Evolutionary conservation across 129 eudicot genomes (phyloP), one percentile per base, ranked within the genome.

Genomic region (Oenanthe sinensis): DNA sequence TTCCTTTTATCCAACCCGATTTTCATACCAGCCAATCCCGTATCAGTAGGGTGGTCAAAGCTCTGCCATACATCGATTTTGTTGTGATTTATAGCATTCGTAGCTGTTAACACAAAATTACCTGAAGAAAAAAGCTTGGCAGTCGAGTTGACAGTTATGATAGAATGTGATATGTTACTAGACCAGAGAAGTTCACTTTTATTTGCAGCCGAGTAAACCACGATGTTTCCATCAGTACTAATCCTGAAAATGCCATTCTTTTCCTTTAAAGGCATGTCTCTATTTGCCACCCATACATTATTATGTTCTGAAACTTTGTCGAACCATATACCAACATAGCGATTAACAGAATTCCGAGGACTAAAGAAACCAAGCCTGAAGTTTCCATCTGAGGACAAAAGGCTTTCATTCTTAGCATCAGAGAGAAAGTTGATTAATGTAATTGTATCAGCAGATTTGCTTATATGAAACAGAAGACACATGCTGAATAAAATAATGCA

Each of bases 31-130:
- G 80, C 49, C 37, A 77, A 26, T 1, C 43, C 4, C 24, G 80
- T 77, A 39, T 77, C 46, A 10, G 55, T 40, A 19, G 80, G 80
- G 46, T 60, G 62, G 43, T 77, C 45, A 33, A 75, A 75, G 77
- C 77, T 74, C 47, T 74, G 77, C 77, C 77, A 74, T 26, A 45
- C 54, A 48, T 48, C 19, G 54, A 48, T 13, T 48, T 15, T 48
- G 5, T 48, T 48, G 19, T 19, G 14, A 48, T 14, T 15, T 48
- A 48, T 48, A 3, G 19, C 19, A 14, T 15, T 48, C 14, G 54
- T 48, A 48, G 54, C 4, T 48, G 19, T 48, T 15, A 28, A 44
- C 39, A 47, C 77, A 14, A 74, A 74, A 28, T 74, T 74, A 3
- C 77, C 77, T 12, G 58, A n/a, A 44, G 55, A 5, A n/a, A 74